Conservation (phyloP, 306 rosid genomes). For the Luffa acutangula region DNA sequence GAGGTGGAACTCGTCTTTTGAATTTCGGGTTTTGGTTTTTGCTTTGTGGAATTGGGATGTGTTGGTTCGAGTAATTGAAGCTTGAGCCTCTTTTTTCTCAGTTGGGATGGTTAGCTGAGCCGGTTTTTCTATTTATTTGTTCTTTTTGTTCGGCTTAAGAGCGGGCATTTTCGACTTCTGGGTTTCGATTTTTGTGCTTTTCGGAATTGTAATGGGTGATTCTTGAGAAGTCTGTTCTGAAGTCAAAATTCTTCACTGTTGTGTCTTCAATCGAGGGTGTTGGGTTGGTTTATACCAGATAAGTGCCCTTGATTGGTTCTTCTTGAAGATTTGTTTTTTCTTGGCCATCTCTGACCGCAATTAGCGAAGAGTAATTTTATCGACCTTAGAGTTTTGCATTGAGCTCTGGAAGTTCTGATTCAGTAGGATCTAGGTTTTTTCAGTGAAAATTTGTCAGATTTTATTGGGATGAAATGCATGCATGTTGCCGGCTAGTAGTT, state of each 20-base stretch:
- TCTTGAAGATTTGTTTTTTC: not conserved
- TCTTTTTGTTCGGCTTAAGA: not conserved
- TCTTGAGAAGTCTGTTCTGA: slow-evolving; percentile 2
- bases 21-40: not conserved
- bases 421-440: slow-evolving; percentile 5
- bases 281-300: not conserved
- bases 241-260: not conserved
- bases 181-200: not conserved
- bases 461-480: not conserved
- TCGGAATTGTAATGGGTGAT: not conserved
- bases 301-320: not conserved
- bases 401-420: not conserved
- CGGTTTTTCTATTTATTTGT: not conserved
- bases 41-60: not conserved
- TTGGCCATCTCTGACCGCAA: not conserved
- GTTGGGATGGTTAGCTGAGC: not conserved
- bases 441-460: not conserved
- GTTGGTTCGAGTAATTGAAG: not conserved
- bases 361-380: not conserved
- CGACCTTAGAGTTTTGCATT: not conserved
- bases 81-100: not conserved
- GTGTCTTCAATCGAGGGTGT: not conserved
- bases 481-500: not conserved
- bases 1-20: not conserved
- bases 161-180: not conserved